Evolutionary conservation across 2,329 filamentous ascomycete species (phyloP).

Genomic region (Diplodia scrobiculata): DNA sequence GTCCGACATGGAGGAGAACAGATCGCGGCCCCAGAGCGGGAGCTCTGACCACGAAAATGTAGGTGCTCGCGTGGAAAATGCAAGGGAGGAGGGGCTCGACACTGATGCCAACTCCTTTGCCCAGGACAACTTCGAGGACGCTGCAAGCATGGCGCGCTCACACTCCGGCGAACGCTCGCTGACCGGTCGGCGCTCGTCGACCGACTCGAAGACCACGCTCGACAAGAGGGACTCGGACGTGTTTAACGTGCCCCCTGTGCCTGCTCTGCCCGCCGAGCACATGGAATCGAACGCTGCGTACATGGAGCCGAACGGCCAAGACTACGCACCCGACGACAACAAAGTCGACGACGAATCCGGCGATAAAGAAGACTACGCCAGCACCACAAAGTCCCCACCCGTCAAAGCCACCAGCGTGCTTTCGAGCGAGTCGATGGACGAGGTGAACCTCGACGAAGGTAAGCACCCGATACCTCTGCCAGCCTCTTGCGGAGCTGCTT

Average conservation of each 20-base stretch:
- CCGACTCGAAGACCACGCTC: constrained; percentile 17
- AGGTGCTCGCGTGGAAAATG: constrained; percentile 18
- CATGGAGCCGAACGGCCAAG: constrained; percentile 28
- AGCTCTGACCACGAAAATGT: constrained; percentile 29
- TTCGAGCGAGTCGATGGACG: constrained; percentile 56
- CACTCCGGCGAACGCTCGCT: constrained; percentile 60
- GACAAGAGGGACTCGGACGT: constrained; percentile 38
- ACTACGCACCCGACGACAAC: constrained; percentile 35
- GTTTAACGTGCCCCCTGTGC: constrained; percentile 33
- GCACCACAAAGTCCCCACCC: constrained; percentile 21
- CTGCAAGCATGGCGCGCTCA: constrained; percentile 60
- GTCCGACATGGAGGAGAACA: constrained; percentile 24
- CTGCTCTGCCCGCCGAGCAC: constrained; percentile 9
- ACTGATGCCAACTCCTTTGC: constrained; percentile 25
- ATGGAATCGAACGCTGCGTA: constrained; percentile 8
- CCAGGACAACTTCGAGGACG: constrained; percentile 83
- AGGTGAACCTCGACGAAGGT: constrained; percentile 65
- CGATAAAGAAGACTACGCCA: constrained; percentile 32
- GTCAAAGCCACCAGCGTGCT: constrained; percentile 19
- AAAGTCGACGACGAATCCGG: constrained; percentile 37
- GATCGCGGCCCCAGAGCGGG: constrained; percentile 21
- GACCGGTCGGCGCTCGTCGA: constrained; percentile 35
- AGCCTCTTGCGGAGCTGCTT: background rate
- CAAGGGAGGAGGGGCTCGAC: constrained; percentile 29
- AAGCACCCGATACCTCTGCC: constrained; percentile 42